These are phyloP conservation scores for Lentinula aciculospora DNA, from an alignment of 768 basidiomycete species.

Conservation along the genomic window DNA sequence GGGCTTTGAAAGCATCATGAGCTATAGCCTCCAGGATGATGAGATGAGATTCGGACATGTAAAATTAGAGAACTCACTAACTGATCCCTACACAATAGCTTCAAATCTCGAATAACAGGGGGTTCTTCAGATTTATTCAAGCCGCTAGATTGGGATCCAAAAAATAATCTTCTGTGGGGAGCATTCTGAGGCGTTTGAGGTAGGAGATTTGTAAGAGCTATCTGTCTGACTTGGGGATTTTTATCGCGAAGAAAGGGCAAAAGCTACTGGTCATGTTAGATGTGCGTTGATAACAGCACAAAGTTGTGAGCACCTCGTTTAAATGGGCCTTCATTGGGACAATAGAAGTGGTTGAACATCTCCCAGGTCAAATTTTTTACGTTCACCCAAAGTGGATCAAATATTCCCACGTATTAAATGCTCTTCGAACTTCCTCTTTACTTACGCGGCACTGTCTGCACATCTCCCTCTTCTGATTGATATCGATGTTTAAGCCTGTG, in stretches of 20 bases:
- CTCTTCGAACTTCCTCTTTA: too few relatives aligned
- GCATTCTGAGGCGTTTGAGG: slow-evolving; percentile 72
- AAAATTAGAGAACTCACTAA: slow-evolving; percentile 40
- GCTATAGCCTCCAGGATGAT: slow-evolving; percentile 60
- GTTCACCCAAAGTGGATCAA: too few relatives aligned
- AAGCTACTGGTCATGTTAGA: slow-evolving; percentile 42
- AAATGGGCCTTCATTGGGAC: slow-evolving; percentile 34
- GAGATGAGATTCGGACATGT: neutral
- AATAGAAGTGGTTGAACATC: slow-evolving; percentile 13
- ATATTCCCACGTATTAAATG: too few relatives aligned
- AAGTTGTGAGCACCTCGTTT: neutral
- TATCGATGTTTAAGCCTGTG: too few relatives aligned
- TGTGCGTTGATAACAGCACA: neutral
- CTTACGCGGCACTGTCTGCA: too few relatives aligned
- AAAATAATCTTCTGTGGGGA: slow-evolving; percentile 71
- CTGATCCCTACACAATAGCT: slow-evolving; percentile 84
- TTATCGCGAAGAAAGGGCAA: slow-evolving; percentile 79
- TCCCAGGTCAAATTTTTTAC: neutral
- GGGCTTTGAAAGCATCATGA: slow-evolving; percentile 90
- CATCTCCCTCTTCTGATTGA: too few relatives aligned
- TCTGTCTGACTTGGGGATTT: slow-evolving; percentile 82
- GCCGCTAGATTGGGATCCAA: slow-evolving; percentile 52
- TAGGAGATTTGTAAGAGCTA: slow-evolving; percentile 81
- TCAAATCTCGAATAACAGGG: slow-evolving; percentile 73
- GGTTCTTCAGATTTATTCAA: slow-evolving; percentile 57